Evolutionary conservation across 148 eudicot genomes (phyloP).

Genomic region (Fallopia convolvulus): DNA sequence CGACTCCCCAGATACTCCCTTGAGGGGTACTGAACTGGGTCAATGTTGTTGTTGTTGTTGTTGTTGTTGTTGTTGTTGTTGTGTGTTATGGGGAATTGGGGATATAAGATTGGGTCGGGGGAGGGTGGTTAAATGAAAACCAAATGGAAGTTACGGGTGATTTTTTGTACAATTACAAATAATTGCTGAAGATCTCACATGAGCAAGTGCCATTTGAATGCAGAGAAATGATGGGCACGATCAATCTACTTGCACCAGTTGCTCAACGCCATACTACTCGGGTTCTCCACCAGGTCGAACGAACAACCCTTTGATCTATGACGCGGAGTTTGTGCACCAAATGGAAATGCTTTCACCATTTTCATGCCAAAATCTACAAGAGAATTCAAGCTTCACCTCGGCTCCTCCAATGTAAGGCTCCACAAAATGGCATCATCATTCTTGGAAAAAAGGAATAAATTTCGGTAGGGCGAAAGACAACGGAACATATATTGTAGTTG

Average conservation of each 20-base stretch:
- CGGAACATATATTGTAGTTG: neutral
- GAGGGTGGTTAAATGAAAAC: no score
- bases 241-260: conserved; percentile 6
- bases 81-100: no score
- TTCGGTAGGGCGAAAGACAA: neutral
- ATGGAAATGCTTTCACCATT: conserved; percentile 9
- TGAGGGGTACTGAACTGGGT: no score
- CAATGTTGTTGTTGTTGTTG: no score
- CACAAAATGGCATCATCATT: neutral
- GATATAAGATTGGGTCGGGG: no score
- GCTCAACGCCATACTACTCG: conserved; percentile 10
- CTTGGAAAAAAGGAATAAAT: neutral
- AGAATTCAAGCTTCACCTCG: conserved; percentile 1
- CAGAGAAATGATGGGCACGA: neutral
- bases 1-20: no score
- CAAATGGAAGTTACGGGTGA: no score
- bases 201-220: neutral
- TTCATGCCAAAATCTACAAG: neutral
- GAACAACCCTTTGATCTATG: conserved; percentile 13
- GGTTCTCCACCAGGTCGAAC: conserved; percentile 10
- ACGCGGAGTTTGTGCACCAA: neutral
- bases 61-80: no score
- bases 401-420: neutral
- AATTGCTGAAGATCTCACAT: no score
- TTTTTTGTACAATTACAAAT: no score